Percentiles rank a stretch among this genome's conserved stretches.
Conservation (phyloP, 495 filamentous ascomycete species). For the Xylaria scruposa region DNA sequence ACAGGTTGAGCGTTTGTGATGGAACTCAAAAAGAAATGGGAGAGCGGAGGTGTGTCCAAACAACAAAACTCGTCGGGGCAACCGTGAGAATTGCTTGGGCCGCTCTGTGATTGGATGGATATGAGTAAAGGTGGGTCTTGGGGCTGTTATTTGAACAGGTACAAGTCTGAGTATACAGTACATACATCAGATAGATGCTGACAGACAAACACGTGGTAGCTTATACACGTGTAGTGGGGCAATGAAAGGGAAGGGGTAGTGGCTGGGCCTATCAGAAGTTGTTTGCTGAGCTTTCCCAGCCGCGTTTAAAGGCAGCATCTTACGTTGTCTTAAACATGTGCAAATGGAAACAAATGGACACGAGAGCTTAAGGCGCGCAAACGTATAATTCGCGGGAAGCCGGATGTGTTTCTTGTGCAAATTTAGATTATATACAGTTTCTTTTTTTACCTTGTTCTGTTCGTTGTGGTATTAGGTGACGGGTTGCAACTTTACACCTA, state of each 20-base stretch:
- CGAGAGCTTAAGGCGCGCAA: background rate
- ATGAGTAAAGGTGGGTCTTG: background rate
- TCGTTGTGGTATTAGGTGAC: background rate
- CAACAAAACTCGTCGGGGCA: constrained; percentile 48
- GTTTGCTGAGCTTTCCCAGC: background rate
- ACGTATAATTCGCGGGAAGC: background rate
- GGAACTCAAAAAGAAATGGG: constrained; percentile 32
- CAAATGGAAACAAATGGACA: background rate
- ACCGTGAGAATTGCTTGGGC: constrained; percentile 35
- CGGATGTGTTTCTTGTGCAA: background rate
- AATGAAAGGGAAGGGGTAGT: background rate
- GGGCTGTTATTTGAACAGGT: background rate
- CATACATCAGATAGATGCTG: too few species aligned
- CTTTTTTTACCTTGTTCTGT: background rate
- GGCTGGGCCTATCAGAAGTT: constrained; percentile 13
- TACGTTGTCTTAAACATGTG: background rate
- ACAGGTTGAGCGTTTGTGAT: constrained; percentile 12
- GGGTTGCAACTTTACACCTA: background rate
- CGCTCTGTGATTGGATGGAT: background rate
- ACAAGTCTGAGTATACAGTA: background rate
- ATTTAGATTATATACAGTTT: background rate
- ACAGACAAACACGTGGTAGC: too few species aligned
- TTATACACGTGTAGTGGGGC: background rate
- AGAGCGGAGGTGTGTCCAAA: constrained; percentile 35
- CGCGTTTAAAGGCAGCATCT: background rate